Conservation (phyloP, 2,329 filamentous ascomycete genomes). For the Kalmusia sp. region DNA sequence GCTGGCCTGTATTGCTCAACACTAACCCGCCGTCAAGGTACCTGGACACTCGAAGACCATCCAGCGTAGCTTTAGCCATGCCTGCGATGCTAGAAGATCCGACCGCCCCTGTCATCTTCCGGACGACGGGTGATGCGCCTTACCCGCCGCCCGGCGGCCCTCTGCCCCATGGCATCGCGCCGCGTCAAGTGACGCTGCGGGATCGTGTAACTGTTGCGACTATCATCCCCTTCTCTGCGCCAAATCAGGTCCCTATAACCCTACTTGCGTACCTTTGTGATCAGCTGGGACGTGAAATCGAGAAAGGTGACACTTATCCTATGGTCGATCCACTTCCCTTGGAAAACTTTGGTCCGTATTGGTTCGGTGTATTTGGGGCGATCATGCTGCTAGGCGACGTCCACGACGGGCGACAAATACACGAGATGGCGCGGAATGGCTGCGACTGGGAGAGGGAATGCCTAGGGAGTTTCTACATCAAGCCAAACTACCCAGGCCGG, state of each 20-base stretch:
- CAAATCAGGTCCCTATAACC: conserved; percentile 75
- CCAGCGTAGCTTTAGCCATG: conserved; percentile 58
- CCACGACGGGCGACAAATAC: conserved; percentile 57
- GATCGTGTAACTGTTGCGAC: conserved; percentile 86
- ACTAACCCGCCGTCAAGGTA: conserved; percentile 5
- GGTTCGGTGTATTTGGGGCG: conserved; percentile 89
- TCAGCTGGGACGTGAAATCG: conserved; percentile 88
- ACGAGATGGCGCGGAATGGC: conserved; percentile 52
- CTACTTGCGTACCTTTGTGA: conserved; percentile 80
- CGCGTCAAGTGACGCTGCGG: conserved; percentile 80
- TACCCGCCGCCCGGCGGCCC: conserved; percentile 69
- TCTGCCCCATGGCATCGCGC: conserved; percentile 72
- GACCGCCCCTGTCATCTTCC: conserved; percentile 72
- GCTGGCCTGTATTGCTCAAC: background rate
- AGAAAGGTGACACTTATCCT: conserved; percentile 89
- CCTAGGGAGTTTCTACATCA: conserved; percentile 91
- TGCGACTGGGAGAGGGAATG: conserved; percentile 81
- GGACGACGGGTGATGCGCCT: conserved; percentile 70
- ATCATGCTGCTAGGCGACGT: conserved; percentile 86
- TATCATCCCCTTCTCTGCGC: conserved; percentile 81
- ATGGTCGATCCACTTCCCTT: conserved; percentile 79
- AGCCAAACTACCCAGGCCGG: conserved; percentile 89
- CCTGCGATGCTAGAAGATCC: conserved; percentile 82
- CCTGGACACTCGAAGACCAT: background rate
- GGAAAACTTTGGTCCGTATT: conserved; percentile 81